Conservation (phyloP, 495 filamentous ascomycete genomes). For the Aspergillus funiculosus region DNA sequence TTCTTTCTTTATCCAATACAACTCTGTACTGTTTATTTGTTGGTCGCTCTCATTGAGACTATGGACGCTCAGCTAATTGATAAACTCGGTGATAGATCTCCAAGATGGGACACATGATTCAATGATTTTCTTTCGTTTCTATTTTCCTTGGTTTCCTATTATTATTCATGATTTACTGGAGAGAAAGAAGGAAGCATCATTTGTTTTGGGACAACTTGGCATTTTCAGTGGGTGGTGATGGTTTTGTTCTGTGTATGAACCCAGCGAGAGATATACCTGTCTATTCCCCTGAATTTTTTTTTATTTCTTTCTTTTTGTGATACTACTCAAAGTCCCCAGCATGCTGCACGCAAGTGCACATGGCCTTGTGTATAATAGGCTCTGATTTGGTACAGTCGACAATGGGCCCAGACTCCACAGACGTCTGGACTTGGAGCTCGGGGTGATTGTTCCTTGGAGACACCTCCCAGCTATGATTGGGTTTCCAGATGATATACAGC, state of each 20-base stretch:
- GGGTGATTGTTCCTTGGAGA: background rate
- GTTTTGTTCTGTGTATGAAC: slow-evolving; percentile 8
- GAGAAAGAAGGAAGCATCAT: background rate
- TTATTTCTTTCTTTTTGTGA: slow-evolving; percentile 12
- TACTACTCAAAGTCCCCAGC: slow-evolving; percentile 1
- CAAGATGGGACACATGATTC: slow-evolving; percentile 68
- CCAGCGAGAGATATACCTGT: slow-evolving; percentile 12
- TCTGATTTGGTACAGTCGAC: background rate
- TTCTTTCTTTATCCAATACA: slow-evolving; percentile 1
- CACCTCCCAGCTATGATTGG: background rate
- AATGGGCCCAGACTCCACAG: background rate
- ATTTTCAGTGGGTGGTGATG: slow-evolving; percentile 6
- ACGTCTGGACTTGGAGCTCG: too few species aligned
- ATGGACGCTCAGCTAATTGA: slow-evolving; percentile 9
- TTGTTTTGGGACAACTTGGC: background rate
- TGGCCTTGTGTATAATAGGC: background rate
- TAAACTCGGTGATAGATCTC: slow-evolving; percentile 42
- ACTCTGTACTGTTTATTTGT: background rate
- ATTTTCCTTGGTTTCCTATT: slow-evolving; percentile 7
- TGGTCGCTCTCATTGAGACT: background rate
- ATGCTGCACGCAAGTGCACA: background rate
- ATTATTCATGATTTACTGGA: slow-evolving; percentile 5
- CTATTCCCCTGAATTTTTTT: slow-evolving; percentile 5
- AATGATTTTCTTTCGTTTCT: slow-evolving; percentile 23
- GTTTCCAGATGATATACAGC: slow-evolving; percentile 1